phyloP scores from a whole-genome alignment of 1,284 basidiomycete genomes.

The Ustilago xerochloae region DNA sequence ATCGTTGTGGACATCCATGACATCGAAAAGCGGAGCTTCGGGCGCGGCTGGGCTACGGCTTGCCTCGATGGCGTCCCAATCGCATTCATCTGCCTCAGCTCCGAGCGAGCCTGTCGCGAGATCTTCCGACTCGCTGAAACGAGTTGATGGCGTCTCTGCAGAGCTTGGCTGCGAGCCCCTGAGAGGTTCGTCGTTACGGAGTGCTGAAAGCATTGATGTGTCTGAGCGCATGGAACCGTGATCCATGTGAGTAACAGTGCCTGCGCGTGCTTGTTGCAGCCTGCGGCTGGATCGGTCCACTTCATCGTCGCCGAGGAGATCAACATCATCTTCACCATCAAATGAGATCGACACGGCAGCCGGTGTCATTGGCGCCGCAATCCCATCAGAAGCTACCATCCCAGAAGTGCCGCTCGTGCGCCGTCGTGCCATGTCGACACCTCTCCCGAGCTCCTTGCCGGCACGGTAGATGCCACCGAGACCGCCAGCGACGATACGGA shows the following conservation, averaged over 20 bases:
- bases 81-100: slow-evolving; percentile 23
- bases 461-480: slow-evolving; percentile 46
- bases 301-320: slow-evolving; percentile 35
- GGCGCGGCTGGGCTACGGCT: slow-evolving; percentile 22
- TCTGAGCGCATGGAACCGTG: slow-evolving; percentile 18
- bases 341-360: slow-evolving; percentile 31
- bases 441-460: slow-evolving; percentile 45
- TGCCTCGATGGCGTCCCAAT: slow-evolving; percentile 39
- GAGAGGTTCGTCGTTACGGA: slow-evolving; percentile 20
- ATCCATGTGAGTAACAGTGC: background rate
- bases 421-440: slow-evolving; percentile 39
- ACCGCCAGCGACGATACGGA: slow-evolving; percentile 48
- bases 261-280: background rate
- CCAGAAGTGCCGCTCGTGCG: slow-evolving; percentile 31
- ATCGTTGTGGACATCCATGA: background rate
- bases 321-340: slow-evolving; percentile 32
- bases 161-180: slow-evolving; percentile 38
- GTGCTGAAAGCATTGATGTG: slow-evolving; percentile 21
- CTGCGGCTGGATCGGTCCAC: slow-evolving; percentile 1
- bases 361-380: background rate
- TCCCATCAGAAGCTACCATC: background rate
- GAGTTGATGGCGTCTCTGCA: slow-evolving; percentile 40
- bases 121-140: slow-evolving; percentile 40
- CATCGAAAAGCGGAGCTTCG: slow-evolving; percentile 11
- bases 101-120: background rate